Base-by-base conservation (phyloP, 1,284 basidiomycete species). In the Melanopsichium pennsylvanicum region DNA sequence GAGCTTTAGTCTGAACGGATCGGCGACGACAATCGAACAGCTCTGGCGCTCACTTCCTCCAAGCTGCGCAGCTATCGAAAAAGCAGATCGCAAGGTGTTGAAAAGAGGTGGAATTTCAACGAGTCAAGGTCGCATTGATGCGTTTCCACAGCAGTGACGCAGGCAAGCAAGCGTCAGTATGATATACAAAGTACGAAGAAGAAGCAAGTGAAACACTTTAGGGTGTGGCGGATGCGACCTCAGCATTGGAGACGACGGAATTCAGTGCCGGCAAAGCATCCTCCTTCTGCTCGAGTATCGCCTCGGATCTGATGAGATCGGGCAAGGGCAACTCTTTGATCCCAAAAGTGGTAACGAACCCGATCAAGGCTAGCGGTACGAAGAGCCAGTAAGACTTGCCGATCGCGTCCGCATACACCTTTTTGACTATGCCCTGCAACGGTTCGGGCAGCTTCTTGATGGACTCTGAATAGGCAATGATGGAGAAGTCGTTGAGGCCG, bases 271-370 rank as follows among this genome's bases (percentile, higher is more conserved):
- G 40, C 2, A 38, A 8, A 5, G 49, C 33, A 11, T 52, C 49
- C 19, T 54, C 26, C 22, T 44, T 51, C 22, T 43, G 32, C 33
- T 61, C 41, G 2, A 61, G 16, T 33, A 40, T 54, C 15, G 56
- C 45, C 9, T 67, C 34, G 5, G 47, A 42, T 31, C 58, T 49
- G 41, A 61, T 66, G n/a, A 61, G 66, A 34, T 61, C 61, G 4
- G 61, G 66, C 32, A 72, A 23, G 0, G 70, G 66, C 5, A 72
- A 29, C 4, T 61, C 57, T 36, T 58, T 54, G 25, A 72, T 45
- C 12, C 56, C 38, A 19, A 72, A 44, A 5, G 48, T 54, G 0
- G 43, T 38, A 3, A 62, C 3, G 13, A 70, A 57, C 1, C 60
- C 59, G n/a, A 70, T 32, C n/a, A 54, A 34, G 13, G 61, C 52